These are phyloP conservation scores for Neurospora sp. DNA, from an alignment of 495 filamentous ascomycete genomes.

Conservation along the genomic window DNA sequence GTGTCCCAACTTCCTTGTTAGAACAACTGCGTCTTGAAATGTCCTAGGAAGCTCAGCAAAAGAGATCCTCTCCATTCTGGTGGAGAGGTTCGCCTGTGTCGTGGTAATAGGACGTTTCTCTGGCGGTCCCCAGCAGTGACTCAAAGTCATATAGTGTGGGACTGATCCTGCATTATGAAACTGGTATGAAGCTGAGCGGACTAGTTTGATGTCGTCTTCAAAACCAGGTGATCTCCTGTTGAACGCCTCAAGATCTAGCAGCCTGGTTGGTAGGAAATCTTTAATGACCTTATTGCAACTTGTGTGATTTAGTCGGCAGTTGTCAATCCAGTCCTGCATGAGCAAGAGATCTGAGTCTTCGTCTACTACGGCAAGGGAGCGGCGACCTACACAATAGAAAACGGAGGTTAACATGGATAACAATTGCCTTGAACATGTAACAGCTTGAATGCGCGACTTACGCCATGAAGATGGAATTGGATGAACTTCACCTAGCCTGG, in stretches of 20 bases:
- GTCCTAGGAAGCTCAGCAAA: conserved; percentile 4
- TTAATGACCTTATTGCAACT: not conserved
- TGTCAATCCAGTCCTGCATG: not conserved
- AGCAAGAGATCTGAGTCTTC: not conserved
- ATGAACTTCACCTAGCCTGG: too few species aligned
- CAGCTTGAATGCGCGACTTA: not conserved
- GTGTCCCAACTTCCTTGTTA: conserved; percentile 3
- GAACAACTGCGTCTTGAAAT: conserved; percentile 6
- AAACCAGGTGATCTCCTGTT: not conserved
- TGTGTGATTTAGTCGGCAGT: not conserved
- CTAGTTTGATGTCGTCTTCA: not conserved
- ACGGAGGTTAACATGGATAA: not conserved
- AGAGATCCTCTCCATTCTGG: not conserved
- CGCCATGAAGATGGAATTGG: not conserved
- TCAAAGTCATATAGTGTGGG: not conserved
- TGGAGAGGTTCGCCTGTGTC: rapidly evolving
- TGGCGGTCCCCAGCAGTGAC: conserved; percentile 8
- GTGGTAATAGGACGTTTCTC: not conserved
- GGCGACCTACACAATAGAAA: rapidly evolving
- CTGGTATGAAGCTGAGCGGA: not conserved
- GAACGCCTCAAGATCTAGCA: not conserved
- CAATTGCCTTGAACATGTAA: not conserved
- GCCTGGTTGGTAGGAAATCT: not conserved
- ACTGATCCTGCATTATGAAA: rapidly evolving
- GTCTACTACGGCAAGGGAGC: not conserved